These are phyloP conservation scores for Cyclotella sp. DNA, from an alignment of 108 stramenopile species.

Conservation along the genomic window DNA sequence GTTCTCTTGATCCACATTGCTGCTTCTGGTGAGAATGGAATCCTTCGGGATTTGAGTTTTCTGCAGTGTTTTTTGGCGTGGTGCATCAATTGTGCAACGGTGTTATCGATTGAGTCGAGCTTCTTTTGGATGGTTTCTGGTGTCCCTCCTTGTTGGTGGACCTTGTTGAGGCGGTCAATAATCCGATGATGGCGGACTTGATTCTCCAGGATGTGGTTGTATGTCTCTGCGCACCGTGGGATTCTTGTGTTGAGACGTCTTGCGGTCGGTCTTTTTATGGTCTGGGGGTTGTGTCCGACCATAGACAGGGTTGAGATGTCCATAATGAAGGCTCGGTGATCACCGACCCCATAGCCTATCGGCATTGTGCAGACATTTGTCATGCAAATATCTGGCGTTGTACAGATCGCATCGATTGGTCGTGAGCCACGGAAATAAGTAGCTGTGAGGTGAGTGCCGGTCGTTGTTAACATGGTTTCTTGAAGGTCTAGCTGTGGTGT, in stretches of 20 bases:
- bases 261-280: neutral
- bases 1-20: slow-evolving; percentile 16
- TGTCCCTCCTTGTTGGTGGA: neutral
- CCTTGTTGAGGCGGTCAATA: neutral
- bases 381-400: slow-evolving; percentile 1
- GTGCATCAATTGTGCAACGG: neutral
- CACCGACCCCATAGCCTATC: slow-evolving; percentile 19
- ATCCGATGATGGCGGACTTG: neutral
- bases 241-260: slow-evolving; percentile 16
- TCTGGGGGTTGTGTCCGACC: slow-evolving; percentile 8
- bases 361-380: slow-evolving; percentile 12
- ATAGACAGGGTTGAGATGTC: slow-evolving; percentile 18
- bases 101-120: slow-evolving; percentile 13
- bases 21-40: slow-evolving; percentile 31
- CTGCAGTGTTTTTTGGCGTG: slow-evolving; percentile 32
- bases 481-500: neutral
- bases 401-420: slow-evolving; percentile 28
- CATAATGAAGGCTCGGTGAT: slow-evolving; percentile 9
- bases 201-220: slow-evolving; percentile 11
- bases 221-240: neutral
- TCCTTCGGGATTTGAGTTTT: slow-evolving; percentile 11
- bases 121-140: too few species aligned
- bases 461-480: slow-evolving; percentile 5
- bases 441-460: neutral
- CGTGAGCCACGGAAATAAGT: slow-evolving; percentile 22